Percentiles rank a stretch among this genome's conserved stretches.
Evolutionary conservation across 192 early-diverging fungal genomes (phyloP).

Genomic region (Podila epigama): DNA sequence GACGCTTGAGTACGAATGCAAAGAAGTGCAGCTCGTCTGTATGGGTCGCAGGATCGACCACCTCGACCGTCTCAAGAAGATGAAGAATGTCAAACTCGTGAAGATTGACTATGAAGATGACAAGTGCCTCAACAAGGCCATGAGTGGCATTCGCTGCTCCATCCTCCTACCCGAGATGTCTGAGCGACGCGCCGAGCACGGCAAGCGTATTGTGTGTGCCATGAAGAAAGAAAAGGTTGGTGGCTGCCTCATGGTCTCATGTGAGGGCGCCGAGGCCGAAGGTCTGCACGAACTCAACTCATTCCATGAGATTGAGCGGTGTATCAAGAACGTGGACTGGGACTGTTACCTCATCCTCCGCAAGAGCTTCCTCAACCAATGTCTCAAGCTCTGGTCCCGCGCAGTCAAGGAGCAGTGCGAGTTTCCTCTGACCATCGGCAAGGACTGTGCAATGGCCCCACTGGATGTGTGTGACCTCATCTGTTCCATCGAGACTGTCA

Average conservation of each 20-base stretch:
- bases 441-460: slow-evolving; percentile 15
- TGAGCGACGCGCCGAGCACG: slow-evolving; percentile 21
- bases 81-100: slow-evolving; percentile 25
- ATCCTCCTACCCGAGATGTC: slow-evolving; percentile 21
- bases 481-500: slow-evolving; percentile 10
- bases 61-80: slow-evolving; percentile 21
- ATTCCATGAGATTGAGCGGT: slow-evolving; percentile 20
- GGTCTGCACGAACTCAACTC: slow-evolving; percentile 12
- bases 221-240: slow-evolving; percentile 15
- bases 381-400: slow-evolving; percentile 18
- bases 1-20: slow-evolving; percentile 17
- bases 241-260: slow-evolving; percentile 13
- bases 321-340: slow-evolving; percentile 3
- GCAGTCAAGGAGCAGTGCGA: slow-evolving; percentile 12
- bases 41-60: slow-evolving; percentile 17
- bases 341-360: slow-evolving; percentile 21
- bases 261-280: slow-evolving; percentile 3
- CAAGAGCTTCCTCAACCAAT: slow-evolving; percentile 24
- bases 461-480: slow-evolving; percentile 17
- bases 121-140: slow-evolving; percentile 5
- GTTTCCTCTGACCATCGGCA: slow-evolving; percentile 6
- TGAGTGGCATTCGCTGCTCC: slow-evolving; percentile 1
- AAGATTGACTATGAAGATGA: slow-evolving; percentile 19
- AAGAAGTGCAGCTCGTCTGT: slow-evolving; percentile 10
- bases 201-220: slow-evolving; percentile 11